Evolutionary conservation across 1,139 yeast species (phyloP).

Genomic region (Scheffersomyces titani): DNA sequence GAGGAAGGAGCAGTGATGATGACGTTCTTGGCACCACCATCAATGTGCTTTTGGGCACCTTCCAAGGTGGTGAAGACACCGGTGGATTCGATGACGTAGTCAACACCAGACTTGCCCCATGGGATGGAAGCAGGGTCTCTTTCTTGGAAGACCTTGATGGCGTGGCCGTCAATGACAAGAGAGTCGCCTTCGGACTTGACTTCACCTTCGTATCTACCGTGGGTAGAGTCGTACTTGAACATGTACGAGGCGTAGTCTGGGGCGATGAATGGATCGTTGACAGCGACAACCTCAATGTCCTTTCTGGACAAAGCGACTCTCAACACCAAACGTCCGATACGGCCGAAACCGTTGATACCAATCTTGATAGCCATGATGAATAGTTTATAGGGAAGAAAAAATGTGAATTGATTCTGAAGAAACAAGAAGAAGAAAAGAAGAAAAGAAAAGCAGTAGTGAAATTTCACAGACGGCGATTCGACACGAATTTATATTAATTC

Average conservation of each 20-base stretch:
- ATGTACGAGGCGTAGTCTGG: slow-evolving; percentile 84
- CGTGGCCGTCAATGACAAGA: slow-evolving; percentile 67
- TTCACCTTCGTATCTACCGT: slow-evolving; percentile 73
- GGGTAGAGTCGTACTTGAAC: slow-evolving; percentile 89
- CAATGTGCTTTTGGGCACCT: slow-evolving; percentile 78
- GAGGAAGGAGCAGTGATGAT: slow-evolving; percentile 86
- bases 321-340: slow-evolving; percentile 84
- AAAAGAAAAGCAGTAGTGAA: slow-evolving; percentile 1
- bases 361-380: slow-evolving; percentile 31
- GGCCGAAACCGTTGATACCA: slow-evolving; percentile 90
- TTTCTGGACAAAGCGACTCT: slow-evolving; percentile 73
- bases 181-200: slow-evolving; percentile 58
- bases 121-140: slow-evolving; percentile 79
- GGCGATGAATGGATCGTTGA: slow-evolving; percentile 83
- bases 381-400: neutral
- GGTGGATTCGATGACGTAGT: slow-evolving; percentile 82
- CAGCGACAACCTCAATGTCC: slow-evolving; percentile 75
- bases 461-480: slow-evolving; percentile 4
- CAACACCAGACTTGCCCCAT: slow-evolving; percentile 79
- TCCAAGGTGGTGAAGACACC: slow-evolving; percentile 83
- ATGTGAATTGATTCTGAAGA: neutral
- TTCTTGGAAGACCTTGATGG: slow-evolving; percentile 71
- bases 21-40: slow-evolving; percentile 89
- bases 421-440: slow-evolving; percentile 2
- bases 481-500: slow-evolving; percentile 9